phyloP scores from a whole-genome alignment of 1,139 yeast species.

The Pichia sp. region DNA sequence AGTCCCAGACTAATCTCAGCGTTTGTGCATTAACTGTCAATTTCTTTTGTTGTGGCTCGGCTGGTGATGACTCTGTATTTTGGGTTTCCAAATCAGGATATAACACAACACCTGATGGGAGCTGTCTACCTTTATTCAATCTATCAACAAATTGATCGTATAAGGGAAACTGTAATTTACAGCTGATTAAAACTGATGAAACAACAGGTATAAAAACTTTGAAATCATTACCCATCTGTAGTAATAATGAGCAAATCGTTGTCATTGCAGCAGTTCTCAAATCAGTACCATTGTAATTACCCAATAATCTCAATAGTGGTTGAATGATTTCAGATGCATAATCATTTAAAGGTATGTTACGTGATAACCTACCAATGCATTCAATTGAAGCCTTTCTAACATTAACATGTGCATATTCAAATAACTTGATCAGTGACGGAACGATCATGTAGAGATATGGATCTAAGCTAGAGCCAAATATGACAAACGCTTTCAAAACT shows the following conservation, averaged over 20 bases:
- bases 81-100: slow-evolving; percentile 57
- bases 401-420: slow-evolving; percentile 51
- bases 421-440: slow-evolving; percentile 75
- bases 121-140: slow-evolving; percentile 77
- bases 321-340: slow-evolving; percentile 90
- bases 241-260: slow-evolving; percentile 68
- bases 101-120: slow-evolving; percentile 71
- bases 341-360: slow-evolving; percentile 67
- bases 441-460: slow-evolving; percentile 81
- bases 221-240: slow-evolving; percentile 81
- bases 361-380: slow-evolving; percentile 76
- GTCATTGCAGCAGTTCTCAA: slow-evolving; percentile 46
- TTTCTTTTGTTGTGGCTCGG: slow-evolving; percentile 62
- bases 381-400: slow-evolving; percentile 74
- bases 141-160: slow-evolving; percentile 80
- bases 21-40: slow-evolving; percentile 75
- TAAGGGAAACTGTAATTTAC: slow-evolving; percentile 61
- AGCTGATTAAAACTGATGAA: slow-evolving; percentile 58
- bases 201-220: slow-evolving; percentile 84
- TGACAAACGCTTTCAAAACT: slow-evolving; percentile 80
- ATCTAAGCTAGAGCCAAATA: slow-evolving; percentile 81
- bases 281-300: slow-evolving; percentile 50
- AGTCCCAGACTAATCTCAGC: slow-evolving; percentile 84
- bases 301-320: slow-evolving; percentile 69
- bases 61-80: slow-evolving; percentile 37